Evolutionary conservation across 805 yeast species (phyloP), one percentile per base, ranked within the genome.

Genomic region (Hanseniaspora occidentalis): DNA sequence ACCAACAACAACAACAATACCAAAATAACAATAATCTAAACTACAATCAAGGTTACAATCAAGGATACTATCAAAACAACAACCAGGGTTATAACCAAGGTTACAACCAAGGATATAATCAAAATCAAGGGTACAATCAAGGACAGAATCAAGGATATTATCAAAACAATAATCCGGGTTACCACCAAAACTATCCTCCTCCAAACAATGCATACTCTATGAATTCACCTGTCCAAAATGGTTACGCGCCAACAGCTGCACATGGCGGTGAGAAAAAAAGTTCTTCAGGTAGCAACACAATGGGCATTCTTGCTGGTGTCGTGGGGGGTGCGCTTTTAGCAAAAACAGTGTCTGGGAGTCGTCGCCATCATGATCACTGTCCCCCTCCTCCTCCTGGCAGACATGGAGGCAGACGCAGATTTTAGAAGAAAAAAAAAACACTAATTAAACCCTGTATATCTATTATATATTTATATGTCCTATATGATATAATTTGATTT

Each of bases 301-400:
- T 71, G 18, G 71, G 73, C 38, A 67, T 68, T 37, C 55, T 70
- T 42, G 65, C 64, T 23, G 80, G 79, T 55, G 77, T 73, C 33
- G 44, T 74, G 44, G 69, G 64, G 23, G 79, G 79, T 55, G 78
- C 77, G 7, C 47, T 71, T 41, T 62, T 65, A 20, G 78, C 75
- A 36, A 66, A 73, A 60, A 70, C 73, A 57, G 46, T 65, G 25
- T 71, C 67, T 50, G 65, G 69, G 50, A 51, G 48, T 35, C 45
- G 49, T 41, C 49, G 50, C 23, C 37, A 31, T 33, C 54, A 55
- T 35, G 49, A 49, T 16, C 31, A 44, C 11, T 45, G 31, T 36
- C 46, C 37, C 37, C 31, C 38, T 33, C 49, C 48, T 22, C 54
- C 47, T 25, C 43, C 49, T 21, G 41, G 42, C n/a, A n/a, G n/a